Evolutionary conservation across 1,139 yeast species (phyloP).

Genomic region (Magnusiomyces suaveolens): DNA sequence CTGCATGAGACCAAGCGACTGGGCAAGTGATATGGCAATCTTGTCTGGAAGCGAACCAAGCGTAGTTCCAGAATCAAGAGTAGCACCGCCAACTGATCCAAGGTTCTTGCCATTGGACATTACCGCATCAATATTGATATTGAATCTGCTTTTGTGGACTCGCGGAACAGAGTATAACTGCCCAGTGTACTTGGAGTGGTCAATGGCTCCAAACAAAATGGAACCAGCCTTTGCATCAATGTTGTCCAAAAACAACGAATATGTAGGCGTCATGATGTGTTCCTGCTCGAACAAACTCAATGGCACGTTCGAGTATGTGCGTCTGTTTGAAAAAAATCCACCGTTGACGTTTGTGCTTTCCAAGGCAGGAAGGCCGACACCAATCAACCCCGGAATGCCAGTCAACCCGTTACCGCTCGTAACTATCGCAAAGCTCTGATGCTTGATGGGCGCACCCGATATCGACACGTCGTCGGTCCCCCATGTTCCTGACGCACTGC

Average conservation of each 20-base stretch:
- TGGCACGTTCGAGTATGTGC: constrained; percentile 20
- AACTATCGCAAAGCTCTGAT: constrained; percentile 22
- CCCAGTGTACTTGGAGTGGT: constrained; percentile 40
- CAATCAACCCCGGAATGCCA: constrained; percentile 23
- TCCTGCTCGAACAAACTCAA: constrained; percentile 31
- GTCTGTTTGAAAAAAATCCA: constrained; percentile 9
- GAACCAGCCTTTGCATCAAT: constrained; percentile 30
- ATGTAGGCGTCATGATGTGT: constrained; percentile 37
- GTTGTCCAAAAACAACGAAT: constrained; percentile 30
- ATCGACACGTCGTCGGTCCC: constrained; percentile 17
- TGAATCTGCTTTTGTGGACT: constrained; percentile 14
- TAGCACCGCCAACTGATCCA: constrained; percentile 14
- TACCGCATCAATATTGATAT: constrained; percentile 15
- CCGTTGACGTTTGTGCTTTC: constrained; percentile 15
- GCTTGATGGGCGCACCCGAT: constrained; percentile 16
- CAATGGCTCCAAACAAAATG: constrained; percentile 42
- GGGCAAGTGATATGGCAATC: constrained; percentile 14
- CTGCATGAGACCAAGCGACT: constrained; percentile 13
- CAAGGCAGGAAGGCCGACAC: constrained; percentile 19
- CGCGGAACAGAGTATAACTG: constrained; percentile 23
- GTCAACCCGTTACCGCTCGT: constrained; percentile 17
- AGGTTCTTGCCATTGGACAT: constrained; percentile 7
- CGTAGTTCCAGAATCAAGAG: constrained; percentile 25
- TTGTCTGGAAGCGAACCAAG: constrained; percentile 21
- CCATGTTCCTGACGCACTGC: constrained; percentile 19